Evolutionary conservation across 1,139 yeast species (phyloP), one percentile per base, ranked within the genome.

Genomic region (Geotrichum bryndzae): DNA sequence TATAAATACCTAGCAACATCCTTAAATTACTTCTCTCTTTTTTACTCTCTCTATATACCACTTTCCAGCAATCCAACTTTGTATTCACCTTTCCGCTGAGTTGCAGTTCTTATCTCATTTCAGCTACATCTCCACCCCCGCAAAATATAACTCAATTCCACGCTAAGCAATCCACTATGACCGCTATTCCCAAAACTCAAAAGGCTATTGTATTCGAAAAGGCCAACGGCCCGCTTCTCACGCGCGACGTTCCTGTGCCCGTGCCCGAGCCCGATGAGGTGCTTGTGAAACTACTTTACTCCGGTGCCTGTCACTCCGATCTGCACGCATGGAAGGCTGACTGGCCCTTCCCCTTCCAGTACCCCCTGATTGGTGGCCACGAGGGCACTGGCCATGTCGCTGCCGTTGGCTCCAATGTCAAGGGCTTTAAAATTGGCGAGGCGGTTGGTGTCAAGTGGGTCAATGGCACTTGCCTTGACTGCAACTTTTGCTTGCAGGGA

Each of bases 291-390:
- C 38, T 73, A 57, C 65, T 66, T 7, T 72, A 70, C 59, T 66
- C 76, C 18, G 79, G 79, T 7, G 74, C 75, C 46, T 76, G 79
- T 68, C 78, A 76, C 63, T 73, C 79, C 3, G 79, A 76, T 60
- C 67, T 70, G 50, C 76, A 8, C 57, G 68, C 46, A 53, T 71
- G 56, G 63, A 66, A 15, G 67, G 63, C 54, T 60, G 62, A 62
- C 54, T 58, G 64, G 62, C 61, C 63, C 29, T 58, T 61, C 51
- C 54, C 55, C n/a, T 38, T 54, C 27, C 31, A 53, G 13, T 61
- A 58, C 61, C 63, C 63, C 13, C 51, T 61, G 45, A 64, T 68
- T 45, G 66, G 68, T 1, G 73, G 73, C 38, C 73, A 70, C 60
- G 73, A 70, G 60, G 73, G 73, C 15, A 61, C 66, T 27, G 73